Percentiles rank a stretch among this genome's conserved stretches.
Conservation (phyloP, 441 rosid genomes). For the Brassica hybrid region DNA sequence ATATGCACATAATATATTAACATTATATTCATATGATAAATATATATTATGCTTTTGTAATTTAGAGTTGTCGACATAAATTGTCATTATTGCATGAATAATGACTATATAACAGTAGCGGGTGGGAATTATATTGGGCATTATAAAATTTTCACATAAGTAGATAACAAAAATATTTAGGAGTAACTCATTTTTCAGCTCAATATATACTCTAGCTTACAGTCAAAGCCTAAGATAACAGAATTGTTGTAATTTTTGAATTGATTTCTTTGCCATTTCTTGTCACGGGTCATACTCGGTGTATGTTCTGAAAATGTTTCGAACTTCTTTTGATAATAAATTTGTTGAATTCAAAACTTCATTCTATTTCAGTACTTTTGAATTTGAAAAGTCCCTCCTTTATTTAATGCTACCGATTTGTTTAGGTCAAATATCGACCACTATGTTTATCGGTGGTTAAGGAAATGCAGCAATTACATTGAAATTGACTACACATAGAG, state of each 20-base stretch:
- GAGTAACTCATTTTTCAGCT: too few species aligned
- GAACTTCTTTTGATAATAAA: slow-evolving; percentile 30
- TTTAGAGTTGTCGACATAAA: too few species aligned
- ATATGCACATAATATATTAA: too few species aligned
- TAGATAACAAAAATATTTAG: too few species aligned
- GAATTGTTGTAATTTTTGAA: neutral
- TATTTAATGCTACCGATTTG: slow-evolving; percentile 2
- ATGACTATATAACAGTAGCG: too few species aligned
- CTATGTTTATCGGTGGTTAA: neutral
- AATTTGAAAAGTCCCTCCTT: slow-evolving; percentile 3
- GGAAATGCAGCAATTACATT: neutral
- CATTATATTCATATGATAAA: too few species aligned
- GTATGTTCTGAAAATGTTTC: slow-evolving; percentile 20
- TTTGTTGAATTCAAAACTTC: slow-evolving; percentile 12
- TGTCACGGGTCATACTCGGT: slow-evolving; percentile 29
- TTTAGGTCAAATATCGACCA: slow-evolving; percentile 22
- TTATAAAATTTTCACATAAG: too few species aligned
- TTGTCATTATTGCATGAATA: too few species aligned
- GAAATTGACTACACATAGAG: neutral
- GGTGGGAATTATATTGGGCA: too few species aligned
- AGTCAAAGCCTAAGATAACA: neutral
- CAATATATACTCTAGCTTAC: neutral
- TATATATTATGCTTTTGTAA: too few species aligned
- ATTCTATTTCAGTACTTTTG: slow-evolving; percentile 14
- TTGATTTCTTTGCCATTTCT: neutral